A percentile compares a stretch with the other conserved stretches of the same genome.
Conservation (phyloP, 306 rosid genomes). For the Prunus dulcis region DNA sequence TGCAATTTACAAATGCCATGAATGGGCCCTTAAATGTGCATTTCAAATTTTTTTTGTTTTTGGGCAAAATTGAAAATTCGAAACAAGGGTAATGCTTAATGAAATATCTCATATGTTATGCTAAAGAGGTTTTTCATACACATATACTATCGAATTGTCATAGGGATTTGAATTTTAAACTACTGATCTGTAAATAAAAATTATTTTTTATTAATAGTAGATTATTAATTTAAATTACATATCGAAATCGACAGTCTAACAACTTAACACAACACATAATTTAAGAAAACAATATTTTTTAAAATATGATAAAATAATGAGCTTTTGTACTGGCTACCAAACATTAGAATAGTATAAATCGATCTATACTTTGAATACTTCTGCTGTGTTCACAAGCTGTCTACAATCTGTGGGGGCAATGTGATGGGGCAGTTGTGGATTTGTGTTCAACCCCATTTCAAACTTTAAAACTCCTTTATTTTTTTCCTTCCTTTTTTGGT, state of each 20-base stretch:
- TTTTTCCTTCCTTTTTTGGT: constrained; percentile 7
- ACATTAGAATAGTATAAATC: constrained; percentile 19
- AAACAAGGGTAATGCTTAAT: no score
- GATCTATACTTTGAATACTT: constrained; percentile 10
- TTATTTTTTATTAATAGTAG: fast-evolving
- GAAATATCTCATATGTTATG: no score
- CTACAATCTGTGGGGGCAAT: constrained; percentile 16
- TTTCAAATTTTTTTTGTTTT: constrained; percentile 9
- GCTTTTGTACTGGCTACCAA: constrained; percentile 24
- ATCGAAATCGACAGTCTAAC: no score
- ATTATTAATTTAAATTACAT: no score
- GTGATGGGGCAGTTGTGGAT: constrained; percentile 15
- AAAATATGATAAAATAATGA: background rate
- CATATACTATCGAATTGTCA: no score
- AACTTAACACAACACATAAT: no score
- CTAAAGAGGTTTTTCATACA: fast-evolving
- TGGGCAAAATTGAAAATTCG: background rate
- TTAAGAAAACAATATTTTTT: no score
- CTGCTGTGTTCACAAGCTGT: constrained; percentile 32
- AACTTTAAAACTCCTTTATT: background rate
- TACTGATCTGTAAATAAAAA: fast-evolving
- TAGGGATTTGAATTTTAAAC: fast-evolving
- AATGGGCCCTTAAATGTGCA: background rate
- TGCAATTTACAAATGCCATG: constrained; percentile 14
- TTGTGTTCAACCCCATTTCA: constrained; percentile 32